Conservation (phyloP, 768 basidiomycete species). For the Lepiota brunneoincarnata region DNA sequence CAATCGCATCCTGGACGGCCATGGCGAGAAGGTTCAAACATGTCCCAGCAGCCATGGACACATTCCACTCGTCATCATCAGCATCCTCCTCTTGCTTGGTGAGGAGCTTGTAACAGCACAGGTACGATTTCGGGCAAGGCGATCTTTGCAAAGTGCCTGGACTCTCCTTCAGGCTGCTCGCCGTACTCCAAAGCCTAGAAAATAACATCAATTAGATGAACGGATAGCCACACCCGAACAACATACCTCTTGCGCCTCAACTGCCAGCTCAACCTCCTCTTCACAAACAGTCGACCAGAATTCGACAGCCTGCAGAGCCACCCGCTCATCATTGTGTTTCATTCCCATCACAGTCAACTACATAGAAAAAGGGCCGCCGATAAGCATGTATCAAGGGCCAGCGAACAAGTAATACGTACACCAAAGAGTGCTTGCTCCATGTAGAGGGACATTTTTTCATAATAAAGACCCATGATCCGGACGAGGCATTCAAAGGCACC, state of each 20-base stretch:
- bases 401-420: constrained; percentile 51
- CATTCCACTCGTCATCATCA: constrained; percentile 98
- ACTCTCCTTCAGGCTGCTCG: constrained; percentile 81
- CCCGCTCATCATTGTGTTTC: constrained; percentile 88
- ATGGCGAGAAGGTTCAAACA: constrained; percentile 87
- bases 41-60: constrained; percentile 94
- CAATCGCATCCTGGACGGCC: constrained; percentile 88
- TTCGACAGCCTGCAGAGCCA: constrained; percentile 95
- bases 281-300: constrained; percentile 99
- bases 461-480: constrained; percentile 95
- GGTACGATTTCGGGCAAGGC: constrained; percentile 95
- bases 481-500: constrained; percentile 95
- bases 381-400: constrained; percentile 12
- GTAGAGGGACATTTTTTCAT: constrained; percentile 98
- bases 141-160: constrained; percentile 89
- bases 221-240: not conserved
- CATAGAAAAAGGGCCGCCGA: constrained; percentile 17
- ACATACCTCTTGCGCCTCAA: constrained; percentile 87
- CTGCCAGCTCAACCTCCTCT: constrained; percentile 89
- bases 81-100: constrained; percentile 95
- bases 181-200: constrained; percentile 84
- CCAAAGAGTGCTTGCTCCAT: constrained; percentile 99
- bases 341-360: constrained; percentile 97
- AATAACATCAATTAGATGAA: constrained; percentile 14
- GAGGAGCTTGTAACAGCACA: constrained; percentile 82